Evolutionary conservation across 495 filamentous ascomycete genomes (phyloP).

Genomic region (Hypoxylon perforatum): DNA sequence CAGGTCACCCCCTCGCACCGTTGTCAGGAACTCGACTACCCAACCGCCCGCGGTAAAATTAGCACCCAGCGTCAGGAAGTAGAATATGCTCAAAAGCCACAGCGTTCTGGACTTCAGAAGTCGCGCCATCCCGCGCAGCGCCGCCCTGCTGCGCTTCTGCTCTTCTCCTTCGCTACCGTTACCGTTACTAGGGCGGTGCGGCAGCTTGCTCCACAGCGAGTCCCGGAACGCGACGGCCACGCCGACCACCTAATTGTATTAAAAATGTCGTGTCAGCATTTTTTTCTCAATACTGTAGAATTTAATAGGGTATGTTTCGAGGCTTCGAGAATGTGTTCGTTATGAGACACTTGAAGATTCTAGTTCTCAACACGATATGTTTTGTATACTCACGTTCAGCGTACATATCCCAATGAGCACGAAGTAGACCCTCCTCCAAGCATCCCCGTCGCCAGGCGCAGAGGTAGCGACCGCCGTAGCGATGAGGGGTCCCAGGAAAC

Average conservation of each 20-base stretch:
- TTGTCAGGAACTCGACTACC: conserved; percentile 74
- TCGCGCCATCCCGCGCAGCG: conserved; percentile 35
- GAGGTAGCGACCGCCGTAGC: conserved; percentile 60
- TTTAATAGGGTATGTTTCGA: no score
- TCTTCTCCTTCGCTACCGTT: no score
- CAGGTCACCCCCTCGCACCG: conserved; percentile 70
- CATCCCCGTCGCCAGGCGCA: conserved; percentile 25
- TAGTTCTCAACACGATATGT: no score
- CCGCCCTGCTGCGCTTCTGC: conserved; percentile 21
- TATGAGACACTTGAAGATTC: no score
- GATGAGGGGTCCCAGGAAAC: conserved; percentile 62
- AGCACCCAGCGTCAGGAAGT: conserved; percentile 61
- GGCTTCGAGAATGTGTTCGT: no score
- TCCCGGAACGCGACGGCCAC: conserved; percentile 52
- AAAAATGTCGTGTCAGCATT: no score
- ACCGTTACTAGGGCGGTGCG: no score
- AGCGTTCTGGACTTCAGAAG: conserved; percentile 47
- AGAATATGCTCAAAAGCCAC: conserved; percentile 63
- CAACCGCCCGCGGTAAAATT: conserved; percentile 59
- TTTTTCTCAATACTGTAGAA: no score
- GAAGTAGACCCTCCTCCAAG: conserved; percentile 59
- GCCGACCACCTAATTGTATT: no score
- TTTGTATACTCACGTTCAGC: no score
- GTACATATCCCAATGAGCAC: conserved; percentile 55
- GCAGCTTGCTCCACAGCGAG: conserved; percentile 37